These are phyloP conservation scores for Williopsis jadinii DNA, from an alignment of 1,139 yeast species.

Conservation along the genomic window DNA sequence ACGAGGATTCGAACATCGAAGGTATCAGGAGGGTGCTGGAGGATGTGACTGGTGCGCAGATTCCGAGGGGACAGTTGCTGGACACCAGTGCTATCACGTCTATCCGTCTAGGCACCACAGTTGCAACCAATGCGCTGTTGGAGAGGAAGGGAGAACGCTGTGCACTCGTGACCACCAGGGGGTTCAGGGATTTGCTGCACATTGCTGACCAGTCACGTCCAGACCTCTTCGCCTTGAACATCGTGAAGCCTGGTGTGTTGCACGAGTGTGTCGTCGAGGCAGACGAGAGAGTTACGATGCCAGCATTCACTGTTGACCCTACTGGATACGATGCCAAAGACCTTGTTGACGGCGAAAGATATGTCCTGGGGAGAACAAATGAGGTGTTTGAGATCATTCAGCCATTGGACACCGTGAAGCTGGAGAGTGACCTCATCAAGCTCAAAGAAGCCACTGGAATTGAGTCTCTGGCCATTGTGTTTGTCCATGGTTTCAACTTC, in stretches of 20 bases:
- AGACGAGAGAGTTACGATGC: conserved; percentile 45
- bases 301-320: conserved; percentile 20
- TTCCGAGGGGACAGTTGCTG: conserved; percentile 42
- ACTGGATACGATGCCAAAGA: conserved; percentile 19
- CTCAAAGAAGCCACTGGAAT: conserved; percentile 44
- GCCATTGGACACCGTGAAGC: conserved; percentile 25
- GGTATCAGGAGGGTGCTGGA: conserved; percentile 79
- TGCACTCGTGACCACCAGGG: conserved; percentile 57
- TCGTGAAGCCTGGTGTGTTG: conserved; percentile 49
- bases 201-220: conserved; percentile 77
- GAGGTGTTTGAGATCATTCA: conserved; percentile 44
- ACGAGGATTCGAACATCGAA: conserved; percentile 84
- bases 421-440: conserved; percentile 26
- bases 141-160: conserved; percentile 63
- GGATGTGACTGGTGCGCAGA: conserved; percentile 39
- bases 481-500: conserved; percentile 63
- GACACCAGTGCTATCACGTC: conserved; percentile 45
- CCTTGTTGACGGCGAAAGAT: conserved; percentile 10
- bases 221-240: conserved; percentile 41
- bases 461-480: conserved; percentile 57
- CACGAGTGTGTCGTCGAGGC: conserved; percentile 58
- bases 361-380: conserved; percentile 41
- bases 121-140: conserved; percentile 65
- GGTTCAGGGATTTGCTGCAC: conserved; percentile 53
- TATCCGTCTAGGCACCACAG: conserved; percentile 76